phyloP scores from a whole-genome alignment of 768 basidiomycete species.

The Trametes cubensis region DNA sequence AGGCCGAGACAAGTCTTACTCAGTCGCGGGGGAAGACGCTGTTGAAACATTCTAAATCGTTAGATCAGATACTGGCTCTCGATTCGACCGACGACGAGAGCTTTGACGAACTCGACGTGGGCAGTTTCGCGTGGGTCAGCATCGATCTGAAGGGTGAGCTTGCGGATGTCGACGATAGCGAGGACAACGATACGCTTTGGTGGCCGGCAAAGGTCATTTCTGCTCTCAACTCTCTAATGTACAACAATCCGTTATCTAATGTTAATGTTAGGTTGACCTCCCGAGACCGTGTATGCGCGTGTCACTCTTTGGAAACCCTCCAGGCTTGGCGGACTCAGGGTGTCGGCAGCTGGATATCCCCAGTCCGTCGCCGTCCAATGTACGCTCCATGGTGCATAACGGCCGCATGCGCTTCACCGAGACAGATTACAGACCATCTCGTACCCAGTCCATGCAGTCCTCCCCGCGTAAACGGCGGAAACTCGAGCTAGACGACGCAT shows the following conservation, averaged over 20 bases:
- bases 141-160: constrained; percentile 26
- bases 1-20: not conserved
- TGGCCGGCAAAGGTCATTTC: constrained; percentile 69
- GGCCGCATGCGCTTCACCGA: constrained; percentile 47
- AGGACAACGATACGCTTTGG: constrained; percentile 48
- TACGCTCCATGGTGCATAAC: constrained; percentile 43
- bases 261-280: not conserved
- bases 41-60: constrained; percentile 8
- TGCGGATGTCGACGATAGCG: constrained; percentile 10
- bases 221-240: constrained; percentile 1
- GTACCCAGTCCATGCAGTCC: constrained; percentile 16
- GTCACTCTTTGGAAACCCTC: constrained; percentile 35
- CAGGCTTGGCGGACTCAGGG: constrained; percentile 11
- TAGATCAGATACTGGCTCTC: constrained; percentile 14
- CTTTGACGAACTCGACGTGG: constrained; percentile 13
- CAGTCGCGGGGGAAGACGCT: not conserved
- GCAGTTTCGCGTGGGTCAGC: constrained; percentile 32
- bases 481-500: constrained; percentile 39
- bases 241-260: not conserved
- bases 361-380: constrained; percentile 42
- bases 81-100: constrained; percentile 20
- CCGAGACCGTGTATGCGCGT: constrained; percentile 27
- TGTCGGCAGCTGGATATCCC: constrained; percentile 28
- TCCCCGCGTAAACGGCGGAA: constrained; percentile 54
- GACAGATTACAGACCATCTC: constrained; percentile 35